phyloP scores from a whole-genome alignment of 2,329 filamentous ascomycete species.

The Aspergillus jensenii region DNA sequence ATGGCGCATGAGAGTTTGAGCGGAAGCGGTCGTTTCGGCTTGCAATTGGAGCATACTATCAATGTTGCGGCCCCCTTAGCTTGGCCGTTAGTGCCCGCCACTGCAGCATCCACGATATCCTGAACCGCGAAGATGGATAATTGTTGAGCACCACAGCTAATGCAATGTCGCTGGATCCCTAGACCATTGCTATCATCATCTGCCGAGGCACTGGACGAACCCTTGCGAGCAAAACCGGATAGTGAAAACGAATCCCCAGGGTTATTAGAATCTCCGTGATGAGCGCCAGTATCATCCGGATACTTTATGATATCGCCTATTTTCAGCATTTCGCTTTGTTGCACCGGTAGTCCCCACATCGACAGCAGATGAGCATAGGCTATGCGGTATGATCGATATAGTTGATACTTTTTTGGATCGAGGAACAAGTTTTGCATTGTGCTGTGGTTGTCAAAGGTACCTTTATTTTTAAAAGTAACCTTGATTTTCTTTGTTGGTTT shows the following conservation, averaged over 20 bases:
- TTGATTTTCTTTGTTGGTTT: slow-evolving; percentile 41
- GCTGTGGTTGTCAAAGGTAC: slow-evolving; percentile 56
- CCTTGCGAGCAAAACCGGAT: slow-evolving; percentile 14
- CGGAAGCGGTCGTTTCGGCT: slow-evolving; percentile 32
- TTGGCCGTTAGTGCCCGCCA: slow-evolving; percentile 22
- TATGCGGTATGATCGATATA: slow-evolving; percentile 54
- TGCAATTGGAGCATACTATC: slow-evolving; percentile 37
- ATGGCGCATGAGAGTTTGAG: slow-evolving; percentile 44
- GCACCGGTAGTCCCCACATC: slow-evolving; percentile 57
- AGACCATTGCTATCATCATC: slow-evolving; percentile 29
- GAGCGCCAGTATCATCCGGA: slow-evolving; percentile 23
- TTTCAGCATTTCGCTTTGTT: slow-evolving; percentile 59
- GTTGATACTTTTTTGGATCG: slow-evolving; percentile 47
- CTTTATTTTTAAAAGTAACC: slow-evolving; percentile 56
- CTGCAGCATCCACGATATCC: slow-evolving; percentile 16
- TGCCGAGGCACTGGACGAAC: slow-evolving; percentile 4
- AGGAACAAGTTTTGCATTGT: slow-evolving; percentile 49
- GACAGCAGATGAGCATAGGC: slow-evolving; percentile 60
- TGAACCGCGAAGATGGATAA: slow-evolving; percentile 36
- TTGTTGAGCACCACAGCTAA: slow-evolving; percentile 38
- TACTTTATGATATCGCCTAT: slow-evolving; percentile 48
- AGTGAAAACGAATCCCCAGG: slow-evolving; percentile 29
- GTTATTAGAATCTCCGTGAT: slow-evolving; percentile 24
- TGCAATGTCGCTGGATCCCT: slow-evolving; percentile 45
- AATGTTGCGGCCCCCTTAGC: slow-evolving; percentile 16